These are phyloP conservation scores for Myriosclerotinia scirpicola DNA, from an alignment of 2,329 filamentous ascomycete genomes.

Conservation along the genomic window DNA sequence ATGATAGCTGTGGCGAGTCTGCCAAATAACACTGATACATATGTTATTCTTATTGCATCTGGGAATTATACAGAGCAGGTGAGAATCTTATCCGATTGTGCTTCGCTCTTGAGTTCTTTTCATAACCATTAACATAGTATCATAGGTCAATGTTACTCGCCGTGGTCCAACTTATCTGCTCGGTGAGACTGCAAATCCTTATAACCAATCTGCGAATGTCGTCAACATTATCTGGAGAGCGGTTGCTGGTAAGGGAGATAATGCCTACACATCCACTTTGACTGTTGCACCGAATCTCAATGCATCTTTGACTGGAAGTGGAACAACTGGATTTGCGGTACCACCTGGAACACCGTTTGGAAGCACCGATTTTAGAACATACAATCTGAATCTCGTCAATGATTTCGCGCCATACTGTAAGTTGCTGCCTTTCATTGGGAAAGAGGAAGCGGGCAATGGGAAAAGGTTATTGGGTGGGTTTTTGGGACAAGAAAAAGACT, in stretches of 20 bases:
- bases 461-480: background rate
- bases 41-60: slow-evolving; percentile 59
- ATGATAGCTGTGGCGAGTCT: slow-evolving; percentile 33
- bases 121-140: slow-evolving; percentile 44
- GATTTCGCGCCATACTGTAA: slow-evolving; percentile 48
- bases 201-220: slow-evolving; percentile 41
- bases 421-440: background rate
- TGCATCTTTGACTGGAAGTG: slow-evolving; percentile 60
- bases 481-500: background rate
- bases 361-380: slow-evolving; percentile 61
- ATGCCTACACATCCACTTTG: slow-evolving; percentile 61
- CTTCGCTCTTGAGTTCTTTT: background rate
- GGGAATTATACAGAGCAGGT: slow-evolving; percentile 57
- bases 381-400: slow-evolving; percentile 67
- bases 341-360: slow-evolving; percentile 62
- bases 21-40: slow-evolving; percentile 38
- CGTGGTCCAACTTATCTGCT: slow-evolving; percentile 60
- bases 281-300: slow-evolving; percentile 64
- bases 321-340: slow-evolving; percentile 61
- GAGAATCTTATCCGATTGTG: background rate
- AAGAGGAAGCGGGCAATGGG: background rate
- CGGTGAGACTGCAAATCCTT: slow-evolving; percentile 46
- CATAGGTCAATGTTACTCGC: slow-evolving; percentile 61
- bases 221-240: slow-evolving; percentile 62
- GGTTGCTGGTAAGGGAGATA: slow-evolving; percentile 54